These are phyloP conservation scores for Paspalum vaginatum DNA, from an alignment of 176 grass and related monocot genomes.

Conservation along the genomic window DNA sequence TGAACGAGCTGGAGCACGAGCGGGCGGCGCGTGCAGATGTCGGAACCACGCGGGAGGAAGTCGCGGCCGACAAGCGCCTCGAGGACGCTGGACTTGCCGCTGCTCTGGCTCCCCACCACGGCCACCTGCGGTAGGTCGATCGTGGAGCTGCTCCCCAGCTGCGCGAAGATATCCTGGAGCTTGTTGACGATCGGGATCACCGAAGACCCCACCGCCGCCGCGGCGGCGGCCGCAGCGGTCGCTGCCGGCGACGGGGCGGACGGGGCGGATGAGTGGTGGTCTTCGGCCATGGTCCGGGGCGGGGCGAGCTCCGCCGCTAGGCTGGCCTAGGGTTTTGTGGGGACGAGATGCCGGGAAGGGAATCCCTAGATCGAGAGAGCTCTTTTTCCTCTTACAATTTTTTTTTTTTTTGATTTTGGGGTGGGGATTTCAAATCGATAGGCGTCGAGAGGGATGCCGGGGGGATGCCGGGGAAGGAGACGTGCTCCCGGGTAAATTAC, in stretches of 20 bases:
- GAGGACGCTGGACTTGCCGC: slow-evolving; percentile 96
- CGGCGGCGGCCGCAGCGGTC: slow-evolving; percentile 43
- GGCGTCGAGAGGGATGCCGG: slow-evolving; percentile 30
- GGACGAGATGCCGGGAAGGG: slow-evolving; percentile 3
- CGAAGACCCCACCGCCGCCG: slow-evolving; percentile 64
- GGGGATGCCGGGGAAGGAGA: slow-evolving; percentile 13
- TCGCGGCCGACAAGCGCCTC: slow-evolving; percentile 94
- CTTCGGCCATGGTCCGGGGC: slow-evolving; percentile 52
- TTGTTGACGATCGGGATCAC: slow-evolving; percentile 99
- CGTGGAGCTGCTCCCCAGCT: slow-evolving; percentile 82
- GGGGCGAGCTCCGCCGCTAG: slow-evolving; percentile 35
- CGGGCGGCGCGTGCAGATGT: slow-evolving; percentile 93
- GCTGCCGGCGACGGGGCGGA: slow-evolving; percentile 44
- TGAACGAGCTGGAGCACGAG: slow-evolving; percentile 93
- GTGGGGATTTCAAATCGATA: slow-evolving; percentile 45
- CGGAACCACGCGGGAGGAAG: slow-evolving; percentile 91
- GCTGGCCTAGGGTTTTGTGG: slow-evolving; percentile 54
- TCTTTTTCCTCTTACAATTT: not conserved
- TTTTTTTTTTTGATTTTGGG: slow-evolving; percentile 3
- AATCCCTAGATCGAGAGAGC: slow-evolving; percentile 51
- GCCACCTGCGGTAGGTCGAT: slow-evolving; percentile 95
- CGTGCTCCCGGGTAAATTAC: slow-evolving; percentile 13
- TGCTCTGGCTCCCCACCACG: slow-evolving; percentile 95
- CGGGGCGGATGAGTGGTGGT: slow-evolving; percentile 44
- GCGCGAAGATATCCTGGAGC: slow-evolving; percentile 97